Evolutionary conservation across 805 yeast species (phyloP), one percentile per base, ranked within the genome.

Genomic region (Candida montana): DNA sequence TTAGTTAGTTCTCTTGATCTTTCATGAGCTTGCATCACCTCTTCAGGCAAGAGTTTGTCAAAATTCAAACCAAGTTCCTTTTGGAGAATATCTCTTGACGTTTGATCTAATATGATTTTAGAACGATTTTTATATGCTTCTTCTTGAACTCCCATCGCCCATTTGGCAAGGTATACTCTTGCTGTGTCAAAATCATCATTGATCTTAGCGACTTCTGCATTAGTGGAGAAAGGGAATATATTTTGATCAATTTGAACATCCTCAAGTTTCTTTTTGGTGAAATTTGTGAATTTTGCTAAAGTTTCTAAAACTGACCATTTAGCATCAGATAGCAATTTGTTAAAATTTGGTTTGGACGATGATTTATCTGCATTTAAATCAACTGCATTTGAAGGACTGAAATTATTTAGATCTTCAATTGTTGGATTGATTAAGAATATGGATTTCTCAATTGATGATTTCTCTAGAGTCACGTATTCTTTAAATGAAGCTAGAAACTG

Each of bases 161-260:
- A 93, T 65, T 89, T 90, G 5, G 98, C 98, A 45, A 91, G 68
- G 59, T 88, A 91, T 4, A 89, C 83, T 40, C 90, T 75, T 0
- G 98, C 98, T 39, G 91, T 80, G 56, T 90, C 98, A 58, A 90
- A 93, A 48, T 91, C 98, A 48, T 87, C 85, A 44, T 93, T 86
- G 20, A 91, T 76, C 42, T 73, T 77, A 52, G 72, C 74, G 11
- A 91, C 95, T 53, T 87, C 95, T 0, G 96, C 93, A 48, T 81
- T 80, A 73, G 47, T 84, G 61, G 39, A 74, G 74, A 51, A 74
- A 2, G 74, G 68, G 2, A 69, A 66, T 0, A 95, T 93, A 5
- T 75, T 57, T 24, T 71, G 72, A 41, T 76, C 73, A 3, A 79
- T 75, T 7, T 38, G 35, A 21, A 75, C 78, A 27, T 72, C 77